A percentile compares a stretch with the other conserved stretches of the same genome.
Evolutionary conservation across 2,329 filamentous ascomycete genomes (phyloP).

Genomic region (Macrophomina tecta): DNA sequence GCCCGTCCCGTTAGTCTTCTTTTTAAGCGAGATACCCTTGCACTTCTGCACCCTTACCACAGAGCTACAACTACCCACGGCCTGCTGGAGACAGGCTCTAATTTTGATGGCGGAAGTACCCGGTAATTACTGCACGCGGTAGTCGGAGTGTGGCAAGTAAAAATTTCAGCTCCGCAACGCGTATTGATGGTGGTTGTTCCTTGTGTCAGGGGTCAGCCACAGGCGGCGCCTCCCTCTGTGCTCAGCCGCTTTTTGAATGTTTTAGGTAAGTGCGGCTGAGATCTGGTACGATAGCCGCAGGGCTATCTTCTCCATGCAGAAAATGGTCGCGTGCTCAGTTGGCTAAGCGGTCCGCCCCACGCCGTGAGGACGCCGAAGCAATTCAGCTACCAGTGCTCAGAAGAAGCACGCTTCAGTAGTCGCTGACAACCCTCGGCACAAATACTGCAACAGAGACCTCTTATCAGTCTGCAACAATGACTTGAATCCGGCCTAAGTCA

Average conservation of each 20-base stretch:
- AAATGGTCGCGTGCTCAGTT: constrained; percentile 19
- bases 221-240: neutral
- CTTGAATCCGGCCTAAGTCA: neutral
- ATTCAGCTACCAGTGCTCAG: neutral
- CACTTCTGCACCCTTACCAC: neutral
- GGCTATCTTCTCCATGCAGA: neutral
- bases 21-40: neutral
- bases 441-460: neutral
- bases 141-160: neutral
- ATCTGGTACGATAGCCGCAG: neutral
- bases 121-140: neutral
- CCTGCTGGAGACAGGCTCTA: neutral
- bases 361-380: neutral
- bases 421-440: neutral
- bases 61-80: neutral
- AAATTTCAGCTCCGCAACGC: neutral
- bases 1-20: neutral
- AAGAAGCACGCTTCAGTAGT: neutral
- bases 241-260: neutral
- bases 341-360: neutral
- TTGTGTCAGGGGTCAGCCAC: constrained; percentile 17
- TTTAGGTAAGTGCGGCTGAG: constrained; percentile 7
- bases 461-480: neutral
- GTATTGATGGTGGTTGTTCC: neutral
- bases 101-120: neutral